Evolutionary conservation across 805 yeast genomes (phyloP), one percentile per base, ranked within the genome.

Genomic region (Starmera amethionina): DNA sequence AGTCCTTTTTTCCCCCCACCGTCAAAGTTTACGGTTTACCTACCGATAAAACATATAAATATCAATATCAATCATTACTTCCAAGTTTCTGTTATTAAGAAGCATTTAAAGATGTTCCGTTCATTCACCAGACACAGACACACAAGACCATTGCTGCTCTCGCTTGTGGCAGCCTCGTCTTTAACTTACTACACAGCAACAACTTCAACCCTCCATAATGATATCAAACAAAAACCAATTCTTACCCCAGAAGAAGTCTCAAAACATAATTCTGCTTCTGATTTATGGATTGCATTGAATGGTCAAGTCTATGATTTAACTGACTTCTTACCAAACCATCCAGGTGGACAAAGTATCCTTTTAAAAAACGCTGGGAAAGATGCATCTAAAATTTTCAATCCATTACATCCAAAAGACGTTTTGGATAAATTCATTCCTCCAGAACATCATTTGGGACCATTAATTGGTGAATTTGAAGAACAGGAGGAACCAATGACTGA

Each of bases 331-430:
- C 70, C 75, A 14, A 77, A 73, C 37, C 97, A 90, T 60, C 97
- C 97, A 4, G 83, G 83, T 47, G 84, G 84, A 5, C 72, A 76
- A 40, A 77, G 81, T 54, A 85, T 90, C 41, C 72, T 90, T 35
- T 60, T 78, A 44, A 81, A 81, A 45, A 85, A 85, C 51, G 96
- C 93, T 15, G 93, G 93, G 12, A 77, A 73, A 43, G 88, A 83
- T 46, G 95, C 90, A 11, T 81, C 94, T 10, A 79, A 81, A 51
- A 78, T 85, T 14, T 90, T 87, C 55, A 82, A 78, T 41, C 96
- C 95, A 15, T 71, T 90, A 44, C 98, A 90, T 60, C 93, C 97
- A 0, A 75, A 81, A n/a, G 96, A 88, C 51, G 82, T 86, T 7
- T 68, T 90, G 40, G 78, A 75, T 32, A 76, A 77, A 50, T 75